Percentiles rank a stretch among this genome's conserved stretches.
Evolutionary conservation across 2,329 filamentous ascomycete species (phyloP).

Genomic region (Blastomyces gilchristii): DNA sequence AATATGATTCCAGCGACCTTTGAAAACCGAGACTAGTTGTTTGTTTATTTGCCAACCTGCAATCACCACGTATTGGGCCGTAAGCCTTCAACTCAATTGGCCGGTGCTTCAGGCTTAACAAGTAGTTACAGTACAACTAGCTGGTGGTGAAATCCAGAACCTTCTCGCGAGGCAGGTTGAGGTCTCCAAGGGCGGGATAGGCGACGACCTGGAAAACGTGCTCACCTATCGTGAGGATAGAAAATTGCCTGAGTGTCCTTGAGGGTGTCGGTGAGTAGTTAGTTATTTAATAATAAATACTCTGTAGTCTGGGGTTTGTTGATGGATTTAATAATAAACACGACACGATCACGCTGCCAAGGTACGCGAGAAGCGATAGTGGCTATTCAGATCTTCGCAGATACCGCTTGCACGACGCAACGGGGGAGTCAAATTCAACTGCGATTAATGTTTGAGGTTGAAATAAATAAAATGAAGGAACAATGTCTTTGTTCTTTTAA

Average conservation of each 20-base stretch:
- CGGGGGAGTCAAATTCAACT: background rate
- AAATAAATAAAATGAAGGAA: background rate
- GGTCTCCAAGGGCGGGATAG: background rate
- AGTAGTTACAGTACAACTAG: background rate
- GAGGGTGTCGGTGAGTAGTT: background rate
- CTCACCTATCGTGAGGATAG: background rate
- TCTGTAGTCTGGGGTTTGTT: background rate
- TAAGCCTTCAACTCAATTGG: conserved; percentile 2
- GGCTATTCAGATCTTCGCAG: background rate
- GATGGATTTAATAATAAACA: background rate
- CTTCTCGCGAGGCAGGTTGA: background rate
- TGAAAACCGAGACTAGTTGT: background rate
- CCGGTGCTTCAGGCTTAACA: background rate
- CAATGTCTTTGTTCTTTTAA: background rate
- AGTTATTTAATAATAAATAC: too few species aligned
- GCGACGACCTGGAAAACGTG: background rate
- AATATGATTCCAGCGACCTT: background rate
- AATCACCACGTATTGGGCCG: conserved; percentile 8
- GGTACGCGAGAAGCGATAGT: conserved; percentile 1
- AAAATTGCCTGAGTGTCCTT: background rate
- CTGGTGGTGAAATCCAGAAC: background rate
- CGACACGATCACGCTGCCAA: background rate
- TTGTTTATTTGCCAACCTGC: conserved; percentile 5
- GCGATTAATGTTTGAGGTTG: background rate
- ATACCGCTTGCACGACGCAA: background rate